A percentile compares a stretch with the other conserved stretches of the same genome.
phyloP scores from a whole-genome alignment of 2,329 filamentous ascomycete species.

The Verticillium longisporum region DNA sequence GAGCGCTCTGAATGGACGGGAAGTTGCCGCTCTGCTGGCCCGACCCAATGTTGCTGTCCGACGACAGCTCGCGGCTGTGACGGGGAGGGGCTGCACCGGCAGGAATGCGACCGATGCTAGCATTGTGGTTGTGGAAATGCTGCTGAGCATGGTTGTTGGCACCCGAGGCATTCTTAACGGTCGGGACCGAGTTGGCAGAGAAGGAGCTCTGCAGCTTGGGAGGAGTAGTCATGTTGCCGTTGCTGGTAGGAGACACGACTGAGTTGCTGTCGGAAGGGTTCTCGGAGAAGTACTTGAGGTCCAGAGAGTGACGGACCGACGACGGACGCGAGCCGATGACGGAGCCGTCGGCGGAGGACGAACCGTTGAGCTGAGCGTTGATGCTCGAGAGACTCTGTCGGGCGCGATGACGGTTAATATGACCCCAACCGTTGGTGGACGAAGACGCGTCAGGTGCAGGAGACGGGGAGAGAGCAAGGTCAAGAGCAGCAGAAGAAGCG shows the following conservation, averaged over 20 bases:
- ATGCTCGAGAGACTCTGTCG: slow-evolving; percentile 51
- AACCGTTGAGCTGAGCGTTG: slow-evolving; percentile 27
- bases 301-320: slow-evolving; percentile 52
- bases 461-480: slow-evolving; percentile 66
- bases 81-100: slow-evolving; percentile 57
- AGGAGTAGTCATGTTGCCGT: slow-evolving; percentile 51
- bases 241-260: slow-evolving; percentile 39
- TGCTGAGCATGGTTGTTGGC: slow-evolving; percentile 55
- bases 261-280: slow-evolving; percentile 28
- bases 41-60: slow-evolving; percentile 32
- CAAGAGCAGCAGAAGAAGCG: slow-evolving; percentile 72
- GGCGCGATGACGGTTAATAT: slow-evolving; percentile 62
- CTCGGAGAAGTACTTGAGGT: slow-evolving; percentile 44
- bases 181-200: slow-evolving; percentile 84
- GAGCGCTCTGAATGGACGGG: slow-evolving; percentile 59
- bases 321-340: slow-evolving; percentile 38
- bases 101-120: slow-evolving; percentile 74
- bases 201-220: slow-evolving; percentile 81
- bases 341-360: slow-evolving; percentile 34
- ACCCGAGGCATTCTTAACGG: slow-evolving; percentile 63
- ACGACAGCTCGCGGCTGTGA: slow-evolving; percentile 66
- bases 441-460: slow-evolving; percentile 50
- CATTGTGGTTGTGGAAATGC: slow-evolving; percentile 71
- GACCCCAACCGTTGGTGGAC: slow-evolving; percentile 48
- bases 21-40: slow-evolving; percentile 42